phyloP scores from a whole-genome alignment of 257 asterid genomes.

The Scutellaria galericulata region DNA sequence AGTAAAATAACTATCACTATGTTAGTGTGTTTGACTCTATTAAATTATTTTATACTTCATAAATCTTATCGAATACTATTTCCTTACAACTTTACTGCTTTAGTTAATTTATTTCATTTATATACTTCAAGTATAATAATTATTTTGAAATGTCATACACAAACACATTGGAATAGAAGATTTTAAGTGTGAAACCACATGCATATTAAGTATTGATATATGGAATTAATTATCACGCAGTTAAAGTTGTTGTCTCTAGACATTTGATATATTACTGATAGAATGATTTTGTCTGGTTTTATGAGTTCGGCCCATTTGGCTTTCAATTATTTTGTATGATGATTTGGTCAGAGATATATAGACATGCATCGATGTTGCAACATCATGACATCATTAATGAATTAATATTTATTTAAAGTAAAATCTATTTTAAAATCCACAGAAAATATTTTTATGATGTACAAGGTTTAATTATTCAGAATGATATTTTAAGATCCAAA shows the following conservation, averaged over 20 bases:
- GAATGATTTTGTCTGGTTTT: constrained; percentile 41
- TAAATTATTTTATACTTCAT: background rate
- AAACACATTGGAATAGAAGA: too few species aligned
- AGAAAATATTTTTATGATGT: too few species aligned
- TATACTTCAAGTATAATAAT: too few species aligned
- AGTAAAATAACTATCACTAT: background rate
- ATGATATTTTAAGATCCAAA: too few species aligned
- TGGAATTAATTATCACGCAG: constrained; percentile 32
- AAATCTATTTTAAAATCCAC: background rate
- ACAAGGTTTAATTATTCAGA: background rate
- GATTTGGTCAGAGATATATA: constrained; percentile 21
- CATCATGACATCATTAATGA: constrained; percentile 26
- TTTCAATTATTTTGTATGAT: constrained; percentile 28
- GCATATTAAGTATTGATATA: background rate
- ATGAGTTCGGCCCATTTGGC: constrained; percentile 32
- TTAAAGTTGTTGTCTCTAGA: constrained; percentile 10
- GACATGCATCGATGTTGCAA: constrained; percentile 23
- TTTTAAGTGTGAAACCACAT: too few species aligned
- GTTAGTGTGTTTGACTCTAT: background rate
- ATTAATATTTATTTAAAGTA: background rate
- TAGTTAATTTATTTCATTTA: too few species aligned
- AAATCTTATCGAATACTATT: constrained; percentile 14
- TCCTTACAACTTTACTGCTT: too few species aligned
- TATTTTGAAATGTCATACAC: too few species aligned
- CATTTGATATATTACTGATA: constrained; percentile 27